Evolutionary conservation across 1,284 basidiomycete genomes (phyloP), one percentile per base, ranked within the genome.

Genomic region (Ceratobasidium sp.): DNA sequence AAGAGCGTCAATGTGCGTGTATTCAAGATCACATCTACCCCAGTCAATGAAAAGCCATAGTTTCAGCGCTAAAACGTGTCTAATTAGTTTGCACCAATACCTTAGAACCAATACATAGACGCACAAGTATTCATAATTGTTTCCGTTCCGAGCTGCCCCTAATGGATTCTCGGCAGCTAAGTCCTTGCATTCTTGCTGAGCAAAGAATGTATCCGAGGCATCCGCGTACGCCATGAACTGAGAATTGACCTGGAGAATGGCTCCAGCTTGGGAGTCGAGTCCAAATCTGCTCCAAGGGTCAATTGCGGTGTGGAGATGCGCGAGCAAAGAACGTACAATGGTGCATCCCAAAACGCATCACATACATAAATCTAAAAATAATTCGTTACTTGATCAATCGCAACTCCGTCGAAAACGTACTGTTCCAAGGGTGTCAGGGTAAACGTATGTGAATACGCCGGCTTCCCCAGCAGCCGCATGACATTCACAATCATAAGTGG

Each of bases 391-490:
- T 14, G 36, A 39, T 39, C 36, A 39, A 6, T 14, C 14, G 5
- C 5, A 14, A 6, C 14, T 39, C 14, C 36, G 36, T 6, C 5
- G 36, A 14, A 39, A 32, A 3, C 52, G 12, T 21, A 74, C 61
- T 4, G 14, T 36, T 23, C 70, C 70, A 36, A 50, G 64, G 1
- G 28, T 10, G 41, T 58, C 32, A 2, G 73, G 60, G 43, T 57
- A 58, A 10, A 74, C 73, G 32, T 72, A 74, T 8, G 73, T 70
- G 59, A 46, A 72, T 1, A 46, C 14, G 5, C 36, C 36, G 5
- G 5, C 36, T 23, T 57, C 70, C 4, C 0, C 1, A 23, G 50
- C 50, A 3, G 58, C 26, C 34, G 60, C 65, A 8, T 23, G 26
- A 52, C 73, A 74, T 30, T 74, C 73, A 28, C 55, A 74, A 8